Percentiles rank a stretch among this genome's conserved stretches.
Conservation (phyloP, 108 stramenopile genomes). For the Skeletonema costatum region DNA sequence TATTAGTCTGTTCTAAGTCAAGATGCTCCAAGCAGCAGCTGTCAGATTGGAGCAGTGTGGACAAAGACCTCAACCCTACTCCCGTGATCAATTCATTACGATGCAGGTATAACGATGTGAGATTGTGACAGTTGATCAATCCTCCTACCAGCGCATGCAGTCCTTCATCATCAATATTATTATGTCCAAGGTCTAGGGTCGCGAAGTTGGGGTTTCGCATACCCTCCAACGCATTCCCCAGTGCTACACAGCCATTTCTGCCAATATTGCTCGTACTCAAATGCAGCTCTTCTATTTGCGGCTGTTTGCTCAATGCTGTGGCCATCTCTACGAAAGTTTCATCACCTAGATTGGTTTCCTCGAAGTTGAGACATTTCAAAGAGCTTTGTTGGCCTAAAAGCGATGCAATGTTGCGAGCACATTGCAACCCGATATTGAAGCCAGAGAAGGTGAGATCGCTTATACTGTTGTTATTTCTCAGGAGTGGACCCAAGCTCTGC, state of each 20-base stretch:
- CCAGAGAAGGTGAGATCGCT: background rate
- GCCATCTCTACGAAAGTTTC: background rate
- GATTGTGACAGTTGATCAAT: no score
- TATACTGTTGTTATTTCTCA: background rate
- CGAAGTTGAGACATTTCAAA: background rate
- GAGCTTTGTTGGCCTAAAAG: background rate
- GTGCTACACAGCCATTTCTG: background rate
- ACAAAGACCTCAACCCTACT: no score
- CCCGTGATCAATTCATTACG: no score
- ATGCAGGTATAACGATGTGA: no score
- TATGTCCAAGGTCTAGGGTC: background rate
- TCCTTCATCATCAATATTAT: background rate
- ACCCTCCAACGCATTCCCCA: background rate
- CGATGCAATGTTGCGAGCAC: background rate
- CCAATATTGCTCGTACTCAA: background rate
- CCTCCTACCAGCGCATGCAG: no score
- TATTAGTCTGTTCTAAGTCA: no score
- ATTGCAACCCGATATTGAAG: background rate
- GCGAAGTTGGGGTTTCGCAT: background rate
- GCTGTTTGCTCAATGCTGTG: background rate
- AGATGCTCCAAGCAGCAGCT: no score
- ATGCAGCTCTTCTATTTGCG: background rate
- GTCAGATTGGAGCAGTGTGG: no score
- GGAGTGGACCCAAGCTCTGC: background rate
- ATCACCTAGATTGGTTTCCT: background rate